Evolutionary conservation across 169 alveolate species (phyloP).

Genomic region (Gregarina niphandrodes): DNA sequence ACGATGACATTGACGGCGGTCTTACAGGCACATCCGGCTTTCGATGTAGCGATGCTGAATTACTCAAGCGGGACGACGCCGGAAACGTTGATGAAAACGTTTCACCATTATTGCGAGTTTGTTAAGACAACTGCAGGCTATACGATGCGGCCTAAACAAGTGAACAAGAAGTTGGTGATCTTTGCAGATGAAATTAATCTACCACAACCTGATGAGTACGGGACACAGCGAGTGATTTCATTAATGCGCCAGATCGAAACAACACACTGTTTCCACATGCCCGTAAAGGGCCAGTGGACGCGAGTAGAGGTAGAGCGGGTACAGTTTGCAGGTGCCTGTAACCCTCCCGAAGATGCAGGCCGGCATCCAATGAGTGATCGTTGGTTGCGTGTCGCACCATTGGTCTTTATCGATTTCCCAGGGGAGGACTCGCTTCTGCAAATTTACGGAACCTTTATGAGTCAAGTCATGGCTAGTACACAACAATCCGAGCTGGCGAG

Average conservation of each 20-base stretch:
- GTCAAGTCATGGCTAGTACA: constrained; percentile 82
- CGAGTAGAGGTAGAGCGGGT: constrained; percentile 81
- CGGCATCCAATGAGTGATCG: constrained; percentile 81
- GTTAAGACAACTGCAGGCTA: constrained; percentile 40
- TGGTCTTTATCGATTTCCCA: constrained; percentile 90
- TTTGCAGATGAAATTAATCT: constrained; percentile 90
- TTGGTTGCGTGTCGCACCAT: constrained; percentile 73
- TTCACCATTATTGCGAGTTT: constrained; percentile 86
- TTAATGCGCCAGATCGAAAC: constrained; percentile 79
- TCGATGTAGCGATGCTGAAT: constrained; percentile 77
- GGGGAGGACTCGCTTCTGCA: constrained; percentile 76
- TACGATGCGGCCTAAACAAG: constrained; percentile 60
- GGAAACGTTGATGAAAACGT: constrained; percentile 59
- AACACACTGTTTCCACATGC: constrained; percentile 61
- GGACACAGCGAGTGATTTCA: constrained; percentile 78
- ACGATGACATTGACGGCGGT: constrained; percentile 88
- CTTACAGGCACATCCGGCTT: constrained; percentile 63
- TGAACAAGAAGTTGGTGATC: constrained; percentile 80
- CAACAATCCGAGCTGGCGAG: constrained; percentile 42
- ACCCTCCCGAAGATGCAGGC: constrained; percentile 94
- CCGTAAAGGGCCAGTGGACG: constrained; percentile 40
- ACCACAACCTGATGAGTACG: constrained; percentile 88
- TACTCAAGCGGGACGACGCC: constrained; percentile 81
- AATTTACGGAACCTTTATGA: constrained; percentile 81
- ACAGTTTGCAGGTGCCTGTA: constrained; percentile 90